These are phyloP conservation scores for Penicillium capsulatum DNA, from an alignment of 2,329 filamentous ascomycete species.

Conservation along the genomic window DNA sequence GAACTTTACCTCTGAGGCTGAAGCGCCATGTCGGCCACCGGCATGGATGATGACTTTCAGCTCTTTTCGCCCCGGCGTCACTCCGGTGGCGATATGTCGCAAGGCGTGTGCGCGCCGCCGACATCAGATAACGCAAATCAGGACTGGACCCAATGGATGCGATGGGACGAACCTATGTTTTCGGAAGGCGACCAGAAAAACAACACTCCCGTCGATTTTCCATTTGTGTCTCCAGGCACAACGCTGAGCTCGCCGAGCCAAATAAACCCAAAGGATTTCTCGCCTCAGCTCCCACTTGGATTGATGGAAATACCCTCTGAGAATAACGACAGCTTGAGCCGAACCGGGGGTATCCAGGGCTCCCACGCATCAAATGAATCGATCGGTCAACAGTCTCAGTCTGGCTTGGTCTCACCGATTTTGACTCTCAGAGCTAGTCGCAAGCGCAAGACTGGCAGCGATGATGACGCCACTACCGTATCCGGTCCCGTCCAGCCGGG, in stretches of 20 bases:
- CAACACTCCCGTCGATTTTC: conserved; percentile 20
- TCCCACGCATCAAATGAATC: conserved; percentile 6
- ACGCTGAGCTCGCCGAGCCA: conserved; percentile 22
- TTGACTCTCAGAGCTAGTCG: conserved; percentile 39
- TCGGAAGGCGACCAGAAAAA: conserved; percentile 28
- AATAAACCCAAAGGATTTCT: conserved; percentile 25
- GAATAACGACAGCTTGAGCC: conserved; percentile 3
- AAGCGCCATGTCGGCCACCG: conserved; percentile 21
- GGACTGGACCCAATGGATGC: conserved; percentile 46
- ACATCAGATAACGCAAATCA: conserved; percentile 29
- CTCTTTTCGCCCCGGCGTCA: conserved; percentile 29
- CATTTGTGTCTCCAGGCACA: conserved; percentile 27
- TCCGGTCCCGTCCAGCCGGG: conserved; percentile 28
- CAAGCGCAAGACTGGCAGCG: conserved; percentile 67
- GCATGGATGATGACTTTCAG: conserved; percentile 34
- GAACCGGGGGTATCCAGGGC: not conserved
- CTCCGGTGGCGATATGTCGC: conserved; percentile 18
- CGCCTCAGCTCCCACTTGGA: conserved; percentile 31
- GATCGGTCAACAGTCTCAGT: conserved; percentile 3
- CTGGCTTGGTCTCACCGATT: conserved; percentile 25
- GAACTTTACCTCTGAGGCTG: conserved; percentile 13
- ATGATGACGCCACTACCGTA: conserved; percentile 37
- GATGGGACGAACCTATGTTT: conserved; percentile 41
- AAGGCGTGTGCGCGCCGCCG: conserved; percentile 18
- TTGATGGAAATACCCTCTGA: conserved; percentile 28